Percentiles rank a stretch among this genome's conserved stretches.
Conservation (phyloP, 305 asterid species). For the Fraxinus baroniana region DNA sequence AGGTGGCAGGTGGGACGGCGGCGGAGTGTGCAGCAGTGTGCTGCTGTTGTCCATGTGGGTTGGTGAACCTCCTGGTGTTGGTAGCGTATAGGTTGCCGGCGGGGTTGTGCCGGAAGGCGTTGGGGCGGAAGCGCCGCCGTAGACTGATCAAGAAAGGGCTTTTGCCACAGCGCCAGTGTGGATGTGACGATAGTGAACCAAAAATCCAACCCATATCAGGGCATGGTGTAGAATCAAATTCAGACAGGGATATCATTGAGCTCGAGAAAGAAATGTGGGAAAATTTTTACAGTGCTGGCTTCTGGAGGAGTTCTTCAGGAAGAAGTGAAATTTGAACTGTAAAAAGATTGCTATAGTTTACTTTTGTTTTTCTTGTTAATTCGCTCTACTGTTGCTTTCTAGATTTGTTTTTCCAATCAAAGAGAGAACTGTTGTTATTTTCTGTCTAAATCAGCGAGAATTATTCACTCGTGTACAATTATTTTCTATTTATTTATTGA, state of each 20-base stretch:
- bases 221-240: slow-evolving; percentile 16
- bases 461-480: too few relatives aligned
- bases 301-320: slow-evolving; percentile 86
- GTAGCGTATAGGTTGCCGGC: slow-evolving; percentile 75
- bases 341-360: too few relatives aligned
- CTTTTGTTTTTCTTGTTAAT: too few relatives aligned
- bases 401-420: too few relatives aligned
- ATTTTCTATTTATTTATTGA: too few relatives aligned
- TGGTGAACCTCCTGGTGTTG: slow-evolving; percentile 54
- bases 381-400: too few relatives aligned
- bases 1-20: slow-evolving; percentile 79
- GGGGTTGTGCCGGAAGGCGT: slow-evolving; percentile 70
- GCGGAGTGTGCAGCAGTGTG: slow-evolving; percentile 94
- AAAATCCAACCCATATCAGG: slow-evolving; percentile 35
- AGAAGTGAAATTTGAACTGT: slow-evolving; percentile 27
- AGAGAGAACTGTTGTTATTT: too few relatives aligned
- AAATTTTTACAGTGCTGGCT: slow-evolving; percentile 68
- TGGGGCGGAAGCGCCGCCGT: slow-evolving; percentile 57
- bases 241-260: slow-evolving; percentile 51
- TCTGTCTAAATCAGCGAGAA: too few relatives aligned
- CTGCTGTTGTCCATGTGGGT: slow-evolving; percentile 81
- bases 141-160: slow-evolving; percentile 42
- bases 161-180: slow-evolving; percentile 36
- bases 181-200: slow-evolving; percentile 41
- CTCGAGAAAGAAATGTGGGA: slow-evolving; percentile 91